Evolutionary conservation across 371 early-diverging fungal species (phyloP).

Genomic region (Blakeslea trispora): DNA sequence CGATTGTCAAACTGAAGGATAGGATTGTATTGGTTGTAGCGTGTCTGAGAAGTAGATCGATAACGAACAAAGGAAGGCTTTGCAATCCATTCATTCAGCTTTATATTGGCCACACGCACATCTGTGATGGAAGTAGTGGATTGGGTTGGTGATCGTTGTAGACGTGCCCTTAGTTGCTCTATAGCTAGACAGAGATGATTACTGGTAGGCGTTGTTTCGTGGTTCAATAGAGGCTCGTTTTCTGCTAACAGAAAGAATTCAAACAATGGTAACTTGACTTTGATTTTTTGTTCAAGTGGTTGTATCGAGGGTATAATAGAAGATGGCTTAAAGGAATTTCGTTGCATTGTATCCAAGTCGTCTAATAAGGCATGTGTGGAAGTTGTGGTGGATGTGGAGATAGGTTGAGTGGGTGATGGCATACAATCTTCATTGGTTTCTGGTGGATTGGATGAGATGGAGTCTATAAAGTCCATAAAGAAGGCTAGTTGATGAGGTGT

Average conservation of each 20-base stretch:
- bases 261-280: constrained; percentile 41
- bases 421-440: too few relatives aligned
- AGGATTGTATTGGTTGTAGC: constrained; percentile 32
- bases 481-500: constrained; percentile 40
- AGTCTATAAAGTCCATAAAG: constrained; percentile 32
- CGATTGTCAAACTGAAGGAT: constrained; percentile 39
- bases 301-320: neutral
- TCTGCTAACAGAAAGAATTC: constrained; percentile 47
- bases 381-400: neutral
- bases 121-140: constrained; percentile 26
- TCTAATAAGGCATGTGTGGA: constrained; percentile 3
- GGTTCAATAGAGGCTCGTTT: constrained; percentile 26
- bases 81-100: constrained; percentile 37
- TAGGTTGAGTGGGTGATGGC: too few relatives aligned
- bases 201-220: constrained; percentile 21
- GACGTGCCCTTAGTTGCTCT: constrained; percentile 34
- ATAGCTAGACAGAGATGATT: constrained; percentile 51
- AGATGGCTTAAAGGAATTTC: neutral
- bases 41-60: constrained; percentile 10
- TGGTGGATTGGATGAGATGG: constrained; percentile 6
- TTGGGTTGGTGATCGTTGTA: constrained; percentile 31
- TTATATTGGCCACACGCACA: constrained; percentile 26
- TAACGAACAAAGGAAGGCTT: constrained; percentile 8
- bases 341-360: constrained; percentile 15
- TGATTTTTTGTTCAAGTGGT: constrained; percentile 38